These are phyloP conservation scores for Mortierella hygrophila DNA, from an alignment of 192 early-diverging fungal species.

Conservation along the genomic window DNA sequence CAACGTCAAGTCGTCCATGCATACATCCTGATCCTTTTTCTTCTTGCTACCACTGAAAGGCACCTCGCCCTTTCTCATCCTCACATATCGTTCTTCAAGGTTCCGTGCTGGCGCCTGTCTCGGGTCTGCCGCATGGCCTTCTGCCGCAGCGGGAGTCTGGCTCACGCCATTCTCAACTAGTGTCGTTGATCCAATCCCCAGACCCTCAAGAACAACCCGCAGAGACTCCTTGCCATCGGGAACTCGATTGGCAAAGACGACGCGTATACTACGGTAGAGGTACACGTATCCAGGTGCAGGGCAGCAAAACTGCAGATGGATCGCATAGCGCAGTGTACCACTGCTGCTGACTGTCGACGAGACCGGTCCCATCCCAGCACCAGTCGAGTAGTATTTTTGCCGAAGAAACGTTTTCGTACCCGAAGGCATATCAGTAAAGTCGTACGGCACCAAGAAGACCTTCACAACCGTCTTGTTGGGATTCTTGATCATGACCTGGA, in stretches of 20 bases:
- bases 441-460: slow-evolving; percentile 84
- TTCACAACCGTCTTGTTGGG: slow-evolving; percentile 82
- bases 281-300: slow-evolving; percentile 70
- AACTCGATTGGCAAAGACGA: slow-evolving; percentile 79
- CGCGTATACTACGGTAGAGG: slow-evolving; percentile 73
- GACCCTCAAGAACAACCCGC: slow-evolving; percentile 71
- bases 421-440: slow-evolving; percentile 80
- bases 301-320: slow-evolving; percentile 80
- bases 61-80: slow-evolving; percentile 51
- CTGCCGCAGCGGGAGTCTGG: neutral
- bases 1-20: slow-evolving; percentile 4
- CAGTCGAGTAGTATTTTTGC: slow-evolving; percentile 78
- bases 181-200: slow-evolving; percentile 63
- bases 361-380: slow-evolving; percentile 24
- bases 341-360: slow-evolving; percentile 20
- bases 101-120: neutral
- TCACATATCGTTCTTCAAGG: slow-evolving; percentile 43
- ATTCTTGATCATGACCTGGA: slow-evolving; percentile 89
- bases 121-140: neutral
- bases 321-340: slow-evolving; percentile 74
- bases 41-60: slow-evolving; percentile 30
- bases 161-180: slow-evolving; percentile 27
- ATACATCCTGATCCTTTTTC: slow-evolving; percentile 16
- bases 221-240: slow-evolving; percentile 76
- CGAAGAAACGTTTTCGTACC: slow-evolving; percentile 82